A percentile compares a stretch with the other conserved stretches of the same genome.
Evolutionary conservation across 768 basidiomycete genomes (phyloP).

Genomic region (Kwoniella heveanensis): DNA sequence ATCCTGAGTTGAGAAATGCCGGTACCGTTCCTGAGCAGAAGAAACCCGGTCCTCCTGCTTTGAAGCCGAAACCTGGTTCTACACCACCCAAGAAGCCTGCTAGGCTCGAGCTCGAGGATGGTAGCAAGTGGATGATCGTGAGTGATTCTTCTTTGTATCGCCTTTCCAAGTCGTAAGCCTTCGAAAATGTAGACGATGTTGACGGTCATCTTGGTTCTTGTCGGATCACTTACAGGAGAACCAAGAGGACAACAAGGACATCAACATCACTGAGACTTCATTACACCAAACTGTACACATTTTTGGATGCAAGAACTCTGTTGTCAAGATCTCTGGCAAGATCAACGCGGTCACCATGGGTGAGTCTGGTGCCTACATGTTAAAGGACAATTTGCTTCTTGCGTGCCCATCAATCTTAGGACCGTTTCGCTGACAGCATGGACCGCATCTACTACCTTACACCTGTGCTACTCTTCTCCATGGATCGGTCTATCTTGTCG

Average conservation of each 20-base stretch:
- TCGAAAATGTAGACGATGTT: background rate
- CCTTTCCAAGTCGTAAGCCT: background rate
- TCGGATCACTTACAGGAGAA: constrained; percentile 70
- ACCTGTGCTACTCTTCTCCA: too few relatives aligned
- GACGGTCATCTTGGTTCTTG: background rate
- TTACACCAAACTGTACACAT: constrained; percentile 83
- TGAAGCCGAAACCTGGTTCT: constrained; percentile 71
- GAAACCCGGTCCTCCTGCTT: constrained; percentile 55
- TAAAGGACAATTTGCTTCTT: background rate
- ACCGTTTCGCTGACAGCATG: background rate
- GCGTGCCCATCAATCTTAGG: too few relatives aligned
- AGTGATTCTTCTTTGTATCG: constrained; percentile 22
- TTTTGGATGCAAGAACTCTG: constrained; percentile 84
- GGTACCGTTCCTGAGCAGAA: constrained; percentile 59
- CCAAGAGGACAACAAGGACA: constrained; percentile 70
- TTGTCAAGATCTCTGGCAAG: constrained; percentile 84
- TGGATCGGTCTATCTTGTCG: too few relatives aligned
- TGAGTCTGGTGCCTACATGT: constrained; percentile 56
- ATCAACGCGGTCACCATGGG: constrained; percentile 89
- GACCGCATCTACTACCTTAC: too few relatives aligned
- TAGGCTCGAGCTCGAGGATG: constrained; percentile 78
- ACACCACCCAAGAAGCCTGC: constrained; percentile 78
- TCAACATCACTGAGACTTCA: constrained; percentile 75
- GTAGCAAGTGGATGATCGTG: constrained; percentile 91
- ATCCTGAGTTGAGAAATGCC: constrained; percentile 73